These are phyloP conservation scores for Suillus hirtellus DNA, from an alignment of 768 basidiomycete genomes.

Conservation along the genomic window DNA sequence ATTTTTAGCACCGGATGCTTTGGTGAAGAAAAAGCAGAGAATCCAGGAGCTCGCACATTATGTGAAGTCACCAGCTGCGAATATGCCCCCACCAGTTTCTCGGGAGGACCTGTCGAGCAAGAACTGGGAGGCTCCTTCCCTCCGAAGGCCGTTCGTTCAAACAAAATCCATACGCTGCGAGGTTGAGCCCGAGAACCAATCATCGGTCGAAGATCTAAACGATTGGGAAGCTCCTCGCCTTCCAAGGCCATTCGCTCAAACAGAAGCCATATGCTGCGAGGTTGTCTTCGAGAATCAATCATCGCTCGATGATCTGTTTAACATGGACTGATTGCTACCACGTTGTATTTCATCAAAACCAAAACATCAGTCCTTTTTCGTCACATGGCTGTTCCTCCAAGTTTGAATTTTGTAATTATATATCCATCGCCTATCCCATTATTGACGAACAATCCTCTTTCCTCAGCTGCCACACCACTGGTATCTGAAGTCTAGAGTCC, in stretches of 20 bases:
- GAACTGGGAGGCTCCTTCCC: slow-evolving; percentile 1
- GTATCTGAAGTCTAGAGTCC: neutral
- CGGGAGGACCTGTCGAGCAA: slow-evolving; percentile 13
- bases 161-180: neutral
- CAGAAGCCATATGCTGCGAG: slow-evolving; percentile 34
- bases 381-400: neutral
- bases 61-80: neutral
- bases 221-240: too few relatives aligned
- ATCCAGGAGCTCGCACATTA: neutral
- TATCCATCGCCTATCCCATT: neutral
- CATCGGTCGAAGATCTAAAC: neutral
- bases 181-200: slow-evolving; percentile 16
- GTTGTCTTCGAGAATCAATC: slow-evolving; percentile 28
- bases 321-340: neutral
- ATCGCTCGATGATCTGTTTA: neutral
- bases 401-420: neutral
- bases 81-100: neutral
- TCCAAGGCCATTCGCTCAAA: too few relatives aligned
- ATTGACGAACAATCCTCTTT: neutral
- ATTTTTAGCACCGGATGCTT: slow-evolving; percentile 39
- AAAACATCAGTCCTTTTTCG: neutral
- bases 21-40: slow-evolving; percentile 20
- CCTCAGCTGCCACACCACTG: neutral
- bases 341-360: neutral
- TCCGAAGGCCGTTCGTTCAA: slow-evolving; percentile 16